Evolutionary conservation across 257 asterid species (phyloP).

Genomic region (Sherardia arvensis): DNA sequence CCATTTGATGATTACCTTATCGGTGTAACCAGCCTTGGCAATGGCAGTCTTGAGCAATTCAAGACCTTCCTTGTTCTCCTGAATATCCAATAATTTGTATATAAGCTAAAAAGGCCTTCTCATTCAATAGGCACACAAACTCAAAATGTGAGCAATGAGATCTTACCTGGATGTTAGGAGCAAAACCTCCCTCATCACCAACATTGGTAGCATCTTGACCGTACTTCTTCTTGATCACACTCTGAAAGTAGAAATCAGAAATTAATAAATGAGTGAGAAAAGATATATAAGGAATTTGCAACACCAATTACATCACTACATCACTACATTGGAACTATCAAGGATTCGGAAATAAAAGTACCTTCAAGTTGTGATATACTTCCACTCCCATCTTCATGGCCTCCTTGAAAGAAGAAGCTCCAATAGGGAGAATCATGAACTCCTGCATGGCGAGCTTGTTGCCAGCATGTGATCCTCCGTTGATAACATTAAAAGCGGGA

Average conservation of each 20-base stretch:
- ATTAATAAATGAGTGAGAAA: not conserved
- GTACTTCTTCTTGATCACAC: slow-evolving; percentile 94
- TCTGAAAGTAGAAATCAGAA: slow-evolving; percentile 36
- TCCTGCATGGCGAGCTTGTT: slow-evolving; percentile 99
- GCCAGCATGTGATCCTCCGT: slow-evolving; percentile 99
- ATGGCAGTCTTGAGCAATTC: slow-evolving; percentile 95
- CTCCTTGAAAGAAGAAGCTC: slow-evolving; percentile 89
- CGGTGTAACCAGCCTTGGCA: slow-evolving; percentile 88
- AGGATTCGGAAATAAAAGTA: slow-evolving; percentile 3
- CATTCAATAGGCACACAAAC: not conserved
- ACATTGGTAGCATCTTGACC: slow-evolving; percentile 98
- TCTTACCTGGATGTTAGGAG: slow-evolving; percentile 87
- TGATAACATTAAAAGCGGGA: slow-evolving; percentile 96
- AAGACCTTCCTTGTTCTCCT: slow-evolving; percentile 99
- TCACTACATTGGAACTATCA: not conserved
- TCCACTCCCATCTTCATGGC: slow-evolving; percentile 99
- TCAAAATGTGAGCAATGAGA: not conserved
- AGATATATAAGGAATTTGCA: not conserved
- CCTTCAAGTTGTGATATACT: slow-evolving; percentile 95
- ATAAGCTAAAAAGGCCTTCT: not conserved
- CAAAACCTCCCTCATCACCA: slow-evolving; percentile 99
- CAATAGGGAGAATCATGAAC: slow-evolving; percentile 95
- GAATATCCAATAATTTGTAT: slow-evolving; percentile 18
- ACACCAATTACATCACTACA: too few relatives aligned
- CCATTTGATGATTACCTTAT: slow-evolving; percentile 39